Percentiles rank a stretch among this genome's conserved stretches.
phyloP scores from a whole-genome alignment of 139 green algal species.

The Closterium sp. region DNA sequence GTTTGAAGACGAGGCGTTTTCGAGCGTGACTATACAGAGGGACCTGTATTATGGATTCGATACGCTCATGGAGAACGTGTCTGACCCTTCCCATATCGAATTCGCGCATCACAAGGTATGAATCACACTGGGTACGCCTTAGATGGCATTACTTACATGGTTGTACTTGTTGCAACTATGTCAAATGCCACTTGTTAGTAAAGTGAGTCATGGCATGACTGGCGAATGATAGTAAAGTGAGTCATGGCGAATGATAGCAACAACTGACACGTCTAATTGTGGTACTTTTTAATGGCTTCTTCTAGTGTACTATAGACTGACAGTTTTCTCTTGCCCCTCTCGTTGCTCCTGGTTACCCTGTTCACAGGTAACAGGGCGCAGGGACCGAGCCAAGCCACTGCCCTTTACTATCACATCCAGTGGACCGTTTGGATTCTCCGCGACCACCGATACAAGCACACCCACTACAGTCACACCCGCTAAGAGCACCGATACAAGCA shows the following conservation, averaged over 20 bases:
- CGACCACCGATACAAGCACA: background rate
- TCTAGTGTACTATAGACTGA: slow-evolving; percentile 34
- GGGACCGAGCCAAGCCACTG: slow-evolving; percentile 36
- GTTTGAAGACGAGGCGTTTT: slow-evolving; percentile 38
- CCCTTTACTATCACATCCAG: slow-evolving; percentile 19
- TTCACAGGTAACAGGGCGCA: slow-evolving; percentile 30
- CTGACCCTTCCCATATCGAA: slow-evolving; percentile 49
- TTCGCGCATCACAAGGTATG: slow-evolving; percentile 52
- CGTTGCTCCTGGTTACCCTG: slow-evolving; percentile 35
- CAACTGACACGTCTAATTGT: no score
- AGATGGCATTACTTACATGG: background rate
- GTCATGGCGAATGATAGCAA: no score
- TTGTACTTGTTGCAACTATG: no score
- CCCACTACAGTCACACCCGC: background rate
- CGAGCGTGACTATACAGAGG: slow-evolving; percentile 42
- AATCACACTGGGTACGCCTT: background rate
- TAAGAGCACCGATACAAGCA: background rate
- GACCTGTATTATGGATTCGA: slow-evolving; percentile 54
- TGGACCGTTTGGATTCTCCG: slow-evolving; percentile 8
- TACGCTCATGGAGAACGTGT: slow-evolving; percentile 55
- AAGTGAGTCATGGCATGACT: no score
- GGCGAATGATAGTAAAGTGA: no score
- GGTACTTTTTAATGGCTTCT: no score
- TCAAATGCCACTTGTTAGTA: no score
- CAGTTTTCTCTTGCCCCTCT: slow-evolving; percentile 47